phyloP scores from a whole-genome alignment of 2,329 filamentous ascomycete species.

The Microcyclosporella mali region DNA sequence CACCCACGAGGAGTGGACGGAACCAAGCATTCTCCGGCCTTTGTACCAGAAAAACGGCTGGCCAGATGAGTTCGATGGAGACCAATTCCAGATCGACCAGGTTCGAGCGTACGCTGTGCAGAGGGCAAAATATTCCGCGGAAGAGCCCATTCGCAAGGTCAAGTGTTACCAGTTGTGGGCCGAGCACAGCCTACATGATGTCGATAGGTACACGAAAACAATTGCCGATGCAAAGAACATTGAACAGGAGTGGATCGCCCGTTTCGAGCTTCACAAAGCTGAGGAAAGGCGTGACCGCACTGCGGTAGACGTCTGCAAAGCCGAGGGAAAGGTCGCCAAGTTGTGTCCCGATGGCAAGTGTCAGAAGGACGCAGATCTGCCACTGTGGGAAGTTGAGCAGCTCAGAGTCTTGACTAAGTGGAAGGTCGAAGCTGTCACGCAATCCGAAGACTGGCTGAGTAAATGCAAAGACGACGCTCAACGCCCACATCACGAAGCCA shows the following conservation, averaged over 20 bases:
- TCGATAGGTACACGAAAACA: neutral
- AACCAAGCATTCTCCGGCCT: neutral
- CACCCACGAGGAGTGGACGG: conserved; percentile 1
- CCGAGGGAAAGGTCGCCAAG: conserved; percentile 3
- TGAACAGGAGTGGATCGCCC: conserved; percentile 11
- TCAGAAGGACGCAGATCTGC: conserved; percentile 11
- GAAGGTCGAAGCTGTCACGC: neutral
- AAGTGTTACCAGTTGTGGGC: conserved; percentile 1
- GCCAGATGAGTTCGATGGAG: conserved; percentile 13
- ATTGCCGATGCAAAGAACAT: conserved; percentile 2
- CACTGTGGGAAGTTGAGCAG: conserved; percentile 12
- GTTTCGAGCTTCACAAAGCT: conserved; percentile 7
- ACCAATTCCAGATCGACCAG: conserved; percentile 9
- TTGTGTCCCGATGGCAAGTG: conserved; percentile 7
- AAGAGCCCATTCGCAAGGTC: conserved; percentile 8
- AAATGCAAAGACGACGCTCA: neutral
- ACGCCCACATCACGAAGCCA: neutral
- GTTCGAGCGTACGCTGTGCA: conserved; percentile 6
- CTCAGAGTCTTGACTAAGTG: conserved; percentile 6
- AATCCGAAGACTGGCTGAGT: neutral
- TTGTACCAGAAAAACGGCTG: conserved; percentile 11
- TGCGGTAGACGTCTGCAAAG: neutral
- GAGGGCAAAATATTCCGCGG: conserved; percentile 6
- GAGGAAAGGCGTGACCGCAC: conserved; percentile 3
- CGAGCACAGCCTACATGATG: conserved; percentile 1